phyloP scores from a whole-genome alignment of 345 rosid species.

The Euphorbia peplus region DNA sequence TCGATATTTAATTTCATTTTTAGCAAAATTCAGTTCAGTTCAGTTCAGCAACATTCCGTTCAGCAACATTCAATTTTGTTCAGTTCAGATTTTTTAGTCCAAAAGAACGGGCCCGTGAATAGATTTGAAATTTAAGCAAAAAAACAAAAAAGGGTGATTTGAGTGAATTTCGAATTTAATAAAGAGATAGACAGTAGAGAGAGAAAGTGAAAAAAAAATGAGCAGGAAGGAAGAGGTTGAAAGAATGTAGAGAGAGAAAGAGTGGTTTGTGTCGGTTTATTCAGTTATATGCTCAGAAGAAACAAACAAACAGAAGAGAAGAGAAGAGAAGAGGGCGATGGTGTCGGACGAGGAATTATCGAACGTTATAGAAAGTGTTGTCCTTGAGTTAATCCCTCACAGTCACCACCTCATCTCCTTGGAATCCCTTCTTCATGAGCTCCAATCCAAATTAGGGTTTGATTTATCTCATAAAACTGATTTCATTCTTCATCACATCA shows the following conservation, averaged over 20 bases:
- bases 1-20: no score
- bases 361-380: slow-evolving; percentile 69
- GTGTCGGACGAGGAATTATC: slow-evolving; percentile 90
- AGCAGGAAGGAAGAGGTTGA: slow-evolving; percentile 8
- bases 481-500: slow-evolving; percentile 83
- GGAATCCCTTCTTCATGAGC: slow-evolving; percentile 74
- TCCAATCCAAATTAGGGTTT: slow-evolving; percentile 76
- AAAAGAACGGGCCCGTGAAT: no score
- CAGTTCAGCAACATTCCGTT: no score
- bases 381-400: slow-evolving; percentile 69
- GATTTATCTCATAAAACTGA: slow-evolving; percentile 75
- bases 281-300: slow-evolving; percentile 41
- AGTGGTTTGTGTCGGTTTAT: slow-evolving; percentile 33
- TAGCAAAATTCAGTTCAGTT: no score
- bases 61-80: no score
- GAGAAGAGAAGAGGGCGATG: slow-evolving; percentile 36
- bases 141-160: not conserved
- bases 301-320: no score
- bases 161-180: slow-evolving; percentile 6
- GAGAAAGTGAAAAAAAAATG: slow-evolving; percentile 7
- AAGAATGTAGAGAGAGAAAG: slow-evolving; percentile 23
- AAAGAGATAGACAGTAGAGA: not conserved
- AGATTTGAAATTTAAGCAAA: not conserved
- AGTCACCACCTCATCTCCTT: slow-evolving; percentile 54
- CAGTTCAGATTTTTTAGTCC: no score